phyloP scores from a whole-genome alignment of 73 alveolate species.

The Halteria grandinella region DNA sequence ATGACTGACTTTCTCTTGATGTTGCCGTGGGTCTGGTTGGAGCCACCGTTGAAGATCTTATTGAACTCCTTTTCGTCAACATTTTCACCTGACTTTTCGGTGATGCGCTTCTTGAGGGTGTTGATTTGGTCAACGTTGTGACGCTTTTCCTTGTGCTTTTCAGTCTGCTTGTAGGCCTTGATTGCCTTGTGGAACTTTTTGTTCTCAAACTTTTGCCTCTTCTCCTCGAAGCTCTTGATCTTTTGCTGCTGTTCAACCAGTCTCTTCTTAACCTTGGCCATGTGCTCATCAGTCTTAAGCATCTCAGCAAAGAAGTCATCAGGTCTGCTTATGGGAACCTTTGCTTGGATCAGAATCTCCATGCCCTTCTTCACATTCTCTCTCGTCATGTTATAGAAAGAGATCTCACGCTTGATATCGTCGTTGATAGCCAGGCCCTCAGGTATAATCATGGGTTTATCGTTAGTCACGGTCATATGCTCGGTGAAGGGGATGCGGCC shows the following conservation, averaged over 20 bases:
- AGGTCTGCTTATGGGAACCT: conserved; percentile 72
- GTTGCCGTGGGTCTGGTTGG: neutral
- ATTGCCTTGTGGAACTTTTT: conserved; percentile 69
- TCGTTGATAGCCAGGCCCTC: conserved; percentile 38
- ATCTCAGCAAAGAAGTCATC: conserved; percentile 76
- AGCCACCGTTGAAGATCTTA: conserved; percentile 31
- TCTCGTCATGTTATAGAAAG: conserved; percentile 63
- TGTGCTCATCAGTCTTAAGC: conserved; percentile 66
- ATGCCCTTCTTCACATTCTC: conserved; percentile 64
- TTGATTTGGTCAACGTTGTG: conserved; percentile 52
- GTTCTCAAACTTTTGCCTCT: conserved; percentile 54
- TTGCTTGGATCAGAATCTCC: conserved; percentile 35
- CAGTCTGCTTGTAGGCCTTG: conserved; percentile 61
- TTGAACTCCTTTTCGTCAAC: conserved; percentile 51
- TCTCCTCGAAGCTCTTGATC: conserved; percentile 62
- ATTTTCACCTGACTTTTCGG: conserved; percentile 56
- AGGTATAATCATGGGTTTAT: conserved; percentile 26
- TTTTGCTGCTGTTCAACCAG: conserved; percentile 53
- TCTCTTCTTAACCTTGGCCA: conserved; percentile 65
- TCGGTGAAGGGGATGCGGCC: conserved; percentile 66
- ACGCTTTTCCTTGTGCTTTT: conserved; percentile 65
- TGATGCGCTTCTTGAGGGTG: conserved; percentile 54
- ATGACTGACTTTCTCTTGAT: conserved; percentile 16
- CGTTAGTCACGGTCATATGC: conserved; percentile 57
- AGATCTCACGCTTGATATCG: conserved; percentile 70